Base-by-base conservation (phyloP, 768 basidiomycete species). In the Tricholoma sp. region DNA sequence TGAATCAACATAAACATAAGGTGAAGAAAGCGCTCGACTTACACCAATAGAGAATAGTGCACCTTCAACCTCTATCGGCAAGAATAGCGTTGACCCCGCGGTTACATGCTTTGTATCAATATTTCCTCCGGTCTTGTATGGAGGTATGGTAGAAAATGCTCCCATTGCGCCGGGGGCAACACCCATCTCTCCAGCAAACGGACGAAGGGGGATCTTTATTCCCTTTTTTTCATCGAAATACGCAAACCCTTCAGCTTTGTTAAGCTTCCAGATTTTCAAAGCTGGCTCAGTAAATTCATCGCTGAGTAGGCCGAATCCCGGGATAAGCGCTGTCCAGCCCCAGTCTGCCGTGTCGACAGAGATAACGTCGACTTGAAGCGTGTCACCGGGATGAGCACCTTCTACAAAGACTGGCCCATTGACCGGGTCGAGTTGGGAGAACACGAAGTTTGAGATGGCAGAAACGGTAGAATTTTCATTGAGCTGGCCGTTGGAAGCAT, bases 171-270 rank as follows among this genome's bases (percentile, higher is more conserved):
- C 81, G 18, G 74, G 77, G 17, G 80, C 84, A 15, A 85, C 79
- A 12, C 84, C 83, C 80, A 85, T 83, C 68, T 85, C 83, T 0
- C 84, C 84, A 8, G 81, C 77, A 66, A 85, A 85, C 13, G 84
- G 83, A 34, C 73, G 62, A 6, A 85, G 53, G 3, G 80, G 82
- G 28, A 84, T 74, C 58, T 72, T 73, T 4, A 84, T 80, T 8
- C 72, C 71, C 57, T 70, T 74, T 49, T 65, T 70, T 58, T 78
- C 70, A 63, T 82, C 76, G 59, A 84, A 78, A 71, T 77, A 83
- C n/a, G 81, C 75, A 56, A 70, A 76, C 8, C 73, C 75, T 4
- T 63, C 67, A 34, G 69, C 68, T 13, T 58, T 67, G 49, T 78
- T 67, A 45, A 85, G 68, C 50, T 70, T 69, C 81, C 82, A 85